phyloP scores from a whole-genome alignment of 2,329 filamentous ascomycete species.

The Cercospora berteroae region DNA sequence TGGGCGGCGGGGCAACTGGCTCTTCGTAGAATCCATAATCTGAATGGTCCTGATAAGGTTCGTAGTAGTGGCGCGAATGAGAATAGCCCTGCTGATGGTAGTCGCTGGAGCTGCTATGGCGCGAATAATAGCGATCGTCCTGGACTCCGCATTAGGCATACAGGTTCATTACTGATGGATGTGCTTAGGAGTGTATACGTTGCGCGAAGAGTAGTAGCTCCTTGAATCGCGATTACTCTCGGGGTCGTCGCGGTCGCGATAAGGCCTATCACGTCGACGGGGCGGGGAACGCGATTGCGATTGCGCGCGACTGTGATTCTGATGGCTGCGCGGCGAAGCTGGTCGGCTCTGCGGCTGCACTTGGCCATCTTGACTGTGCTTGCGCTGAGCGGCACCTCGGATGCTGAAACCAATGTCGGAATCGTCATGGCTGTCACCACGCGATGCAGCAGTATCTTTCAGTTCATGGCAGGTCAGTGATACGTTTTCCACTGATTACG shows the following conservation, averaged over 20 bases:
- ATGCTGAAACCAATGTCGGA: constrained; percentile 17
- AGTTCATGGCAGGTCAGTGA: constrained; percentile 19
- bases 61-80: constrained; percentile 7
- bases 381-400: constrained; percentile 15
- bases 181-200: constrained; percentile 13
- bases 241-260: constrained; percentile 18
- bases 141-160: constrained; percentile 19
- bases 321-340: constrained; percentile 4
- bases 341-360: background rate
- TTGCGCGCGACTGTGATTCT: background rate
- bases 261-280: constrained; percentile 10
- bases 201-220: constrained; percentile 9
- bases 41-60: constrained; percentile 11
- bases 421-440: constrained; percentile 6
- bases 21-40: constrained; percentile 22
- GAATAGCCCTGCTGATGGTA: constrained; percentile 12
- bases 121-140: constrained; percentile 17
- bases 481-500: constrained; percentile 15
- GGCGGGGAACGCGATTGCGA: constrained; percentile 12
- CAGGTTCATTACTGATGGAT: background rate
- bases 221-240: background rate
- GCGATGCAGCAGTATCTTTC: constrained; percentile 16
- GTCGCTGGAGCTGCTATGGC: constrained; percentile 18
- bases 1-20: constrained; percentile 21
- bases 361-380: constrained; percentile 3